Conservation (phyloP, 2,329 filamentous ascomycete species). For the Simplicillium sp. region DNA sequence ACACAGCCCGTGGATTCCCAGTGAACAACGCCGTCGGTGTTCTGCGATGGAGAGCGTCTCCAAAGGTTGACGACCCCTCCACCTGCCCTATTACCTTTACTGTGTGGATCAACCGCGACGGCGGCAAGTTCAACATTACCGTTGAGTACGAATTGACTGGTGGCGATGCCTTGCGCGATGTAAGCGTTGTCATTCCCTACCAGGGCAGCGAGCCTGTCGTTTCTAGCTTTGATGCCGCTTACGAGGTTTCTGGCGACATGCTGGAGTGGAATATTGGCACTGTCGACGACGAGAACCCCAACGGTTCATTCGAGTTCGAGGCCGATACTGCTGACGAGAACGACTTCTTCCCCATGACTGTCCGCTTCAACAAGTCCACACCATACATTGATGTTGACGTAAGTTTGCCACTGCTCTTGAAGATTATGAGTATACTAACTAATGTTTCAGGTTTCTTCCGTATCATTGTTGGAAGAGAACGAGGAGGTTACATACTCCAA, state of each 20-base stretch:
- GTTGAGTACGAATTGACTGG: conserved; percentile 93
- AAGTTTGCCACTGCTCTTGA: conserved; percentile 30
- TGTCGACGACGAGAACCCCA: conserved; percentile 73
- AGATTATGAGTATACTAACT: conserved; percentile 13
- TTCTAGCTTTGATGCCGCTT: conserved; percentile 87
- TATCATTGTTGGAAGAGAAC: conserved; percentile 63
- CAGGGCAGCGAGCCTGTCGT: conserved; percentile 75
- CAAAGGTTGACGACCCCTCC: conserved; percentile 69
- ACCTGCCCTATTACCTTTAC: conserved; percentile 91
- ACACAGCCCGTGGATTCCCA: conserved; percentile 80
- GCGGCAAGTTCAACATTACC: conserved; percentile 78
- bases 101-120: conserved; percentile 91
- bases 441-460: conserved; percentile 46
- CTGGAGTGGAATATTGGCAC: conserved; percentile 89
- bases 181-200: conserved; percentile 83
- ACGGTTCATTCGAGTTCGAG: conserved; percentile 91
- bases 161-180: conserved; percentile 68
- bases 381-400: conserved; percentile 94
- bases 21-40: conserved; percentile 91
- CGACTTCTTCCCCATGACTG: conserved; percentile 96
- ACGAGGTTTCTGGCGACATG: conserved; percentile 86
- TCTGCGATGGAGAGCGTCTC: conserved; percentile 81
- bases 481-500: conserved; percentile 77
- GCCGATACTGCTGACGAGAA: conserved; percentile 78
- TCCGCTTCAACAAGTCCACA: conserved; percentile 75